Conservation (phyloP, 2,329 filamentous ascomycete species). For the Cadophora sp. region DNA sequence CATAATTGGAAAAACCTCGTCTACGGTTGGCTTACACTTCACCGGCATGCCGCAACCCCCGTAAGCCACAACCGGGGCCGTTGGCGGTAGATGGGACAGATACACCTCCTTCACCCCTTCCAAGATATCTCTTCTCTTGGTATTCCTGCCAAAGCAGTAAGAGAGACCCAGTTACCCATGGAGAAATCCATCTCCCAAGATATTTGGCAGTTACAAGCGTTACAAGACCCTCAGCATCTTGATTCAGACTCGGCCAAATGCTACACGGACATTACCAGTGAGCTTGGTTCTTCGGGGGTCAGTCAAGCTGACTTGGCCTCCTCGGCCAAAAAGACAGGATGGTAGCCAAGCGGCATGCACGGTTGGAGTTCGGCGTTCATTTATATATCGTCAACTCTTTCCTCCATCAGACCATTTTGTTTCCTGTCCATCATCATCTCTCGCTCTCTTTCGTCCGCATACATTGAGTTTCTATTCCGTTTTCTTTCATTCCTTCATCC, state of each 20-base stretch:
- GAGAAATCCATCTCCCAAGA: constrained; percentile 8
- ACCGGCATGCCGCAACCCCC: constrained; percentile 1
- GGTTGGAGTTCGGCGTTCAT: background rate
- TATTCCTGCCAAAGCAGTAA: constrained; percentile 15
- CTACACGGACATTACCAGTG: constrained; percentile 7
- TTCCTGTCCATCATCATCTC: constrained; percentile 13
- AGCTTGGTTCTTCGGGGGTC: background rate
- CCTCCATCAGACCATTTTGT: constrained; percentile 17
- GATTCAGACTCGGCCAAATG: constrained; percentile 7
- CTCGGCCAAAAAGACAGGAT: constrained; percentile 2
- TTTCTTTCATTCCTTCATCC: constrained; percentile 15
- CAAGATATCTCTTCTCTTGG: constrained; percentile 12
- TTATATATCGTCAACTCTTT: constrained; percentile 10
- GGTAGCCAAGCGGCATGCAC: constrained; percentile 5
- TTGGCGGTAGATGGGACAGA: constrained; percentile 15
- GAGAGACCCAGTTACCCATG: background rate
- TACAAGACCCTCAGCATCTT: constrained; percentile 9
- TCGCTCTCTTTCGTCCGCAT: constrained; percentile 5
- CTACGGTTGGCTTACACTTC: constrained; percentile 12
- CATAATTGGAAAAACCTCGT: background rate
- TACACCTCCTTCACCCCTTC: constrained; percentile 7
- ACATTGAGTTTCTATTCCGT: constrained; percentile 6
- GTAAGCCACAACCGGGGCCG: background rate
- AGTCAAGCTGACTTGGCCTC: background rate
- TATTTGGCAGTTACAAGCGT: constrained; percentile 17